Conservation (phyloP, 106 monocot species). For the Phalaenopsis equestris region DNA sequence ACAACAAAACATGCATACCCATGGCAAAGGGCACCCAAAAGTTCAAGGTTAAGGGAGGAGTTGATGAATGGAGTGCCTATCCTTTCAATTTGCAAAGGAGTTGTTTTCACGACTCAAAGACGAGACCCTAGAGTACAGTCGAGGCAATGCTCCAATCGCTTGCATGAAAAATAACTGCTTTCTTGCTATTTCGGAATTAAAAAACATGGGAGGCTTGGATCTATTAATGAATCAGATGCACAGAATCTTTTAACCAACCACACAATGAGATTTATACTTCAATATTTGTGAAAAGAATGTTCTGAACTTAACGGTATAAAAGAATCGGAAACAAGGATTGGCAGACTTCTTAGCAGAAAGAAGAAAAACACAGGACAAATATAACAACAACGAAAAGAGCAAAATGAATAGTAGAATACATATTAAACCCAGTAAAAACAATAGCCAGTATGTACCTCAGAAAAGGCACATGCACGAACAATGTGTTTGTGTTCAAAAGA, state of each 20-base stretch:
- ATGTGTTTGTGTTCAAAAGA: conserved; percentile 97
- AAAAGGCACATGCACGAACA: conserved; percentile 89
- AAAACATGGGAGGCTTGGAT: not conserved
- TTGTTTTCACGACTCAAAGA: too few relatives aligned
- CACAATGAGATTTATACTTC: not conserved
- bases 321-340: not conserved
- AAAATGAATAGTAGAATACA: not conserved
- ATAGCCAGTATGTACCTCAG: conserved; percentile 48
- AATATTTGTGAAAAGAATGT: too few relatives aligned
- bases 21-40: too few relatives aligned
- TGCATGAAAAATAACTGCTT: not conserved
- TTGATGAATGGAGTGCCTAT: too few relatives aligned
- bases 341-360: not conserved
- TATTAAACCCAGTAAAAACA: not conserved
- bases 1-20: too few relatives aligned
- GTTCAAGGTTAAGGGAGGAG: too few relatives aligned
- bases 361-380: not conserved
- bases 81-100: too few relatives aligned
- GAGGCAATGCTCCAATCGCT: not conserved
- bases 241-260: not conserved
- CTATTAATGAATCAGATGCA: not conserved
- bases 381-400: not conserved
- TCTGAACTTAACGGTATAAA: not conserved
- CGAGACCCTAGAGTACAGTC: too few relatives aligned
- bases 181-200: not conserved